Evolutionary conservation across 768 basidiomycete species (phyloP).

Genomic region (Boletus bicolor): DNA sequence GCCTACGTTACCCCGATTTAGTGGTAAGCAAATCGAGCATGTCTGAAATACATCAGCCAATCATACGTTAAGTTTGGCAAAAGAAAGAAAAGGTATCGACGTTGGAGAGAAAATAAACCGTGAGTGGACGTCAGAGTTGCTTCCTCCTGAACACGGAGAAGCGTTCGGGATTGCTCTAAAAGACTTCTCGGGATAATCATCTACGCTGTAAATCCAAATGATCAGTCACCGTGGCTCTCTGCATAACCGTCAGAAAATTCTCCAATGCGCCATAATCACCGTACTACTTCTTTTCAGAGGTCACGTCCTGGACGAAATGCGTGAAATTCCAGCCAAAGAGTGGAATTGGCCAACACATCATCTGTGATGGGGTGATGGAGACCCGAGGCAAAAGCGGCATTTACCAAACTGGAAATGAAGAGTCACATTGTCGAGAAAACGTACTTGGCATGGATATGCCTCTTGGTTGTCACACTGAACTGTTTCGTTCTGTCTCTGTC

Average conservation of each 20-base stretch:
- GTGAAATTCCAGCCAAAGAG: too few relatives aligned
- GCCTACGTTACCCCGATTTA: too few relatives aligned
- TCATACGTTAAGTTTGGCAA: background rate
- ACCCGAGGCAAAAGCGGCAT: background rate
- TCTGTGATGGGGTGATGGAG: too few relatives aligned
- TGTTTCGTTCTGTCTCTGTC: too few relatives aligned
- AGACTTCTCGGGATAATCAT: too few relatives aligned
- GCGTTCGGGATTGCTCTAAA: background rate
- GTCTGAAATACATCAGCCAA: background rate
- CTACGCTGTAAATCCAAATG: too few relatives aligned
- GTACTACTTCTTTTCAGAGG: too few relatives aligned
- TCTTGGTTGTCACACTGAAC: background rate
- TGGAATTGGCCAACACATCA: too few relatives aligned
- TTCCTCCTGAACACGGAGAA: slow-evolving; percentile 1
- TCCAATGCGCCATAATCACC: too few relatives aligned
- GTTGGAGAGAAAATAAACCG: background rate
- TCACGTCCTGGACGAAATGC: too few relatives aligned
- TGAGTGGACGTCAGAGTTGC: background rate
- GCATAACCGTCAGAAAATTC: too few relatives aligned
- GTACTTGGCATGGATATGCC: background rate
- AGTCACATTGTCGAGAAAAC: background rate
- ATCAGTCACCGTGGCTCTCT: too few relatives aligned
- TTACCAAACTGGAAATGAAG: background rate
- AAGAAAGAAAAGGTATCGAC: background rate
- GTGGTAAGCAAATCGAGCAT: background rate